Base-by-base conservation (phyloP, 495 filamentous ascomycete genomes). In the Aspergillus panamensis region DNA sequence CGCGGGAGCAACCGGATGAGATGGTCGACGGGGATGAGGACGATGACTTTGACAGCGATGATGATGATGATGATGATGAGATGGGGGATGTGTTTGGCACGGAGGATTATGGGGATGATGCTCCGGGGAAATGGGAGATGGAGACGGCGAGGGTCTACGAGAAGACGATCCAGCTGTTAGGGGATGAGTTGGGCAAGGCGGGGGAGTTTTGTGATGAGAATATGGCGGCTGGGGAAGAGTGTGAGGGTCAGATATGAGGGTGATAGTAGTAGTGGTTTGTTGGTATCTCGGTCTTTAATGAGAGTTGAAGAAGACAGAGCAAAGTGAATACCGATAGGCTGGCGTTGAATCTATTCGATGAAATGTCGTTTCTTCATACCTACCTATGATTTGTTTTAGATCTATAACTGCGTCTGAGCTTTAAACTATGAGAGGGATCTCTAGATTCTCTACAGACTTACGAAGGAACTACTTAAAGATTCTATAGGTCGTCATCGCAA, bases 111-210 rank as follows among this genome's bases (percentile, higher is more conserved):
- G 42, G n/a, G 42, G 44, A 51, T 2, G 44, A 51, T 2, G 53
- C 57, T 44, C 69, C 70, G 48, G 67, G 66, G 14, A 63, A 63
- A 32, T 82, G 78, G 76, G 75, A 83, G 61, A 86, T 92, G 81
- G 84, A 90, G 58, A 80, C 88, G 48, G 87, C 84, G 0, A 78
- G 79, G 60, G 86, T 95, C 0, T 96, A 92, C 72, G 89, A 93
- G 69, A 78, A 79, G 63, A 92, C 89, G 0, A 77, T 96, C 58
- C 80, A 87, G 49, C 78, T 87, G 67, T 69, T 94, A 4, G 88
- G 85, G 5, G 84, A 84, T 66, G 77, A 78, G 16, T 64, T 89
- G 29, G 83, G 77, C 9, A 64, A 62, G 43, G 64, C 59, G 32
- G 66, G 62, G 9, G 68, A 59, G 47, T 64, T 65, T 40, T 59